Base-by-base conservation (phyloP, 768 basidiomycete species). In the Candolleomyces efflorescens region DNA sequence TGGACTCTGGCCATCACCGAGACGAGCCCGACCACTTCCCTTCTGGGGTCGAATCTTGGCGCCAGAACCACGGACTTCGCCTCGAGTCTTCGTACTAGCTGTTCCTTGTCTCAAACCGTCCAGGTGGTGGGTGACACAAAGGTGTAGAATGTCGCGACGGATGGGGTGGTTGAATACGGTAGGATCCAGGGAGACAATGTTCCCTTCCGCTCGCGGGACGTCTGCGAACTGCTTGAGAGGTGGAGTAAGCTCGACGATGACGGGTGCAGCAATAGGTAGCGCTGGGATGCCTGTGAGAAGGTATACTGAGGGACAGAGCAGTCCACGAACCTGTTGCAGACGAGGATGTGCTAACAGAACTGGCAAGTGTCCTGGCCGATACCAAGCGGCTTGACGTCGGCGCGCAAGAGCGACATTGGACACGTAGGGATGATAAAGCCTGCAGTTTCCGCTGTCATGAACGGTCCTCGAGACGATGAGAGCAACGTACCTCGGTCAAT, bases 51-150 rank as follows among this genome's bases (percentile, higher is more conserved):
- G 84, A 58, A 98, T 83, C 75, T 99, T 99, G 65, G 80, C 76
- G 9, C 93, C 93, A 2, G 94, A 96, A 39, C 91, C 94, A 54
- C 82, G 80, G 12, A 98, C 94, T 71, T 98, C 93, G 22, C 82
- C 85, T 56, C 97, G 89, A 32, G 90, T 93, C 73, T 97, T 98
- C 17, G 94, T 97, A 61, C 79, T 87, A 22, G 92, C 94, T 12
- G 90, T 89, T 26, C 96, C 96, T 75, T 94, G 90, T n/a, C 96
- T 87, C 15, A 94, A 80, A 18, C 86, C 82, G 66, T 97, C 92
- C 41, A 89, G 85, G 68, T 97, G 82, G 65, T 96, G 92, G 5
- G 89, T 83, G 36, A 94, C 87, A 67, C 94, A 96, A 46, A 93
- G 82, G 70, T 98, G 95, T 3, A 98, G 83, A 61, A 99, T 90